phyloP scores from a whole-genome alignment of 148 eudicot species.

The Rhododendron molle region DNA sequence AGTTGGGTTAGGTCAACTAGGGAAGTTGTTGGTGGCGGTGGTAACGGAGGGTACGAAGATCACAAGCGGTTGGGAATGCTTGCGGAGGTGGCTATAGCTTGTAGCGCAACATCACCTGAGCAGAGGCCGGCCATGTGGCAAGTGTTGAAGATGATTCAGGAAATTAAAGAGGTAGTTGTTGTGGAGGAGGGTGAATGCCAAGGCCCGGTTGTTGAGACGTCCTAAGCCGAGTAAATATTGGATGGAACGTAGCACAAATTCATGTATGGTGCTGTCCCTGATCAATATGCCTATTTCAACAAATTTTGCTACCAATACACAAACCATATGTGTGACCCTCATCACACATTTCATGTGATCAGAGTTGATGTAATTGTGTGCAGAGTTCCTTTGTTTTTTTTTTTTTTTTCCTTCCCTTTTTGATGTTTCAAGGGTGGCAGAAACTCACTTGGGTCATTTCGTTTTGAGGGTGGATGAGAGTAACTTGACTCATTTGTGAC shows the following conservation, averaged over 20 bases:
- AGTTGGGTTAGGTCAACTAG: conserved; percentile 8
- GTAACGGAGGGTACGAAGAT: neutral
- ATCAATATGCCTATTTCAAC: neutral
- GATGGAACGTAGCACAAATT: neutral
- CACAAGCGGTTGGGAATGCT: conserved; percentile 7
- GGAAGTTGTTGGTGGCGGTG: neutral
- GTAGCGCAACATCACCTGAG: neutral
- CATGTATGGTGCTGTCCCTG: neutral
- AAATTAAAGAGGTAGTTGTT: conserved; percentile 5
- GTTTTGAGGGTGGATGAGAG: neutral
- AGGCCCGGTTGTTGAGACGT: neutral
- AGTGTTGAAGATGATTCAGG: conserved; percentile 12
- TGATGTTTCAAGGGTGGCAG: neutral
- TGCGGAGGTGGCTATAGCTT: conserved; percentile 1
- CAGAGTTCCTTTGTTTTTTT: neutral
- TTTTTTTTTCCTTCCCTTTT: neutral
- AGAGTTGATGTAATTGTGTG: neutral
- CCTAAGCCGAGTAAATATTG: neutral
- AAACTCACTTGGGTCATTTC: neutral
- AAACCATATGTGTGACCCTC: neutral
- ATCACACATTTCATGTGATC: neutral
- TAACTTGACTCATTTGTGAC: neutral
- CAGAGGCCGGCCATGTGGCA: conserved; percentile 12
- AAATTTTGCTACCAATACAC: neutral
- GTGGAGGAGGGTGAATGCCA: neutral